Conservation (phyloP, 2,329 filamentous ascomycete genomes). For the Myriosclerotinia curreyana region DNA sequence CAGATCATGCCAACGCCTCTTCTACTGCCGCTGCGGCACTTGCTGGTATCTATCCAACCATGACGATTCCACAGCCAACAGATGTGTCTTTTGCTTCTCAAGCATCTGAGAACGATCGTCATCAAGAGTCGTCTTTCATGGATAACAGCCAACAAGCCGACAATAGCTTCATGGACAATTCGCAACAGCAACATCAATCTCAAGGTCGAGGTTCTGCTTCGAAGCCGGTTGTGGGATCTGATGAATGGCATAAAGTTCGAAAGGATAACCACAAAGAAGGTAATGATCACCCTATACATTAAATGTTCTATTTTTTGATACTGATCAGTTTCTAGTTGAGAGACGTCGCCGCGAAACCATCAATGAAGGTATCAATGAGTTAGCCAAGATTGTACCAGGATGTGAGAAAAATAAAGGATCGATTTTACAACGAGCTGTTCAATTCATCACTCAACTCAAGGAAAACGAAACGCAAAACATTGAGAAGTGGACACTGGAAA, state of each 20-base stretch:
- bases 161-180: conserved; percentile 41
- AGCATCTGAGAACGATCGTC: conserved; percentile 42
- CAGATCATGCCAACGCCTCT: conserved; percentile 44
- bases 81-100: conserved; percentile 51
- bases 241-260: conserved; percentile 96
- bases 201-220: conserved; percentile 37
- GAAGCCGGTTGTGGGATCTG: conserved; percentile 90
- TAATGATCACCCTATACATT: conserved; percentile 43
- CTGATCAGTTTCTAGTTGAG: conserved; percentile 64
- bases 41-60: conserved; percentile 46
- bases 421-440: conserved; percentile 87
- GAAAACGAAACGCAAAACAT: conserved; percentile 93
- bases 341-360: conserved; percentile 95
- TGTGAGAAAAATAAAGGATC: conserved; percentile 99
- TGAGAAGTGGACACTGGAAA: conserved; percentile 90
- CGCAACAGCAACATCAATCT: conserved; percentile 38
- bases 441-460: conserved; percentile 91
- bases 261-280: conserved; percentile 99
- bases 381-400: conserved; percentile 94
- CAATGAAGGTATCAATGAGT: conserved; percentile 97
- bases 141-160: conserved; percentile 39
- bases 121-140: conserved; percentile 42
- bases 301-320: conserved; percentile 24
- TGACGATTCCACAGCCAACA: conserved; percentile 55
- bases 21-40: conserved; percentile 58